phyloP scores from a whole-genome alignment of 108 stramenopile species.

The Chaetoceros tenuissimus region DNA sequence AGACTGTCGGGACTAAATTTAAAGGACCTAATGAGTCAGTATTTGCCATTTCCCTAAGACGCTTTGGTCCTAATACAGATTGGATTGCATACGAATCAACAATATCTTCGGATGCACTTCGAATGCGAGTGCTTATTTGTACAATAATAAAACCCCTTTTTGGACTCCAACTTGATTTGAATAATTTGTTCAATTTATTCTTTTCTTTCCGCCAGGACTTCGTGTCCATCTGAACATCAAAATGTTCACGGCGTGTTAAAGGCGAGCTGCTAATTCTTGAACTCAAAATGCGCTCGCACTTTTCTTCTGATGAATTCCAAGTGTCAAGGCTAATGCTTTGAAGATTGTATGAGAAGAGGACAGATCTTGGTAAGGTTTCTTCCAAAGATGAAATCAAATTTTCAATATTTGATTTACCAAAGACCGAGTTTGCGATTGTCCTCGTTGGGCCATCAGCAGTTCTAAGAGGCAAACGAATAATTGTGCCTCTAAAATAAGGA shows the following conservation, averaged over 20 bases:
- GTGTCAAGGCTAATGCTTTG: neutral
- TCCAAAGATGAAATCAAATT: neutral
- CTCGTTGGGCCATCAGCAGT: neutral
- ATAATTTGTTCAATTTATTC: constrained; percentile 1
- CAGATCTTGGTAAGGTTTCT: neutral
- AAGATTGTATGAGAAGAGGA: constrained; percentile 1
- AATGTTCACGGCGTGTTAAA: neutral
- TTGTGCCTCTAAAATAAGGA: neutral
- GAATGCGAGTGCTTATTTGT: neutral
- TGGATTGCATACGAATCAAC: neutral
- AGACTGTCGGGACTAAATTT: neutral
- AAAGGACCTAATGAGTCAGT: neutral
- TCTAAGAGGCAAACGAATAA: neutral
- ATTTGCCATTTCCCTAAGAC: neutral
- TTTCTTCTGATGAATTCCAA: neutral
- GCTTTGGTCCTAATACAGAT: neutral
- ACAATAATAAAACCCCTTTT: neutral
- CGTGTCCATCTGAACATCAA: neutral
- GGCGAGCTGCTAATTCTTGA: neutral
- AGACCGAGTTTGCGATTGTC: neutral
- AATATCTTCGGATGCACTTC: neutral
- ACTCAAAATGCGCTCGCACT: neutral
- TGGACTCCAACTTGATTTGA: neutral
- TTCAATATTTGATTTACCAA: neutral
- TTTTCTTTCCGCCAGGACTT: neutral